Evolutionary conservation across 768 basidiomycete genomes (phyloP).

Genomic region (Amanita phalloides): DNA sequence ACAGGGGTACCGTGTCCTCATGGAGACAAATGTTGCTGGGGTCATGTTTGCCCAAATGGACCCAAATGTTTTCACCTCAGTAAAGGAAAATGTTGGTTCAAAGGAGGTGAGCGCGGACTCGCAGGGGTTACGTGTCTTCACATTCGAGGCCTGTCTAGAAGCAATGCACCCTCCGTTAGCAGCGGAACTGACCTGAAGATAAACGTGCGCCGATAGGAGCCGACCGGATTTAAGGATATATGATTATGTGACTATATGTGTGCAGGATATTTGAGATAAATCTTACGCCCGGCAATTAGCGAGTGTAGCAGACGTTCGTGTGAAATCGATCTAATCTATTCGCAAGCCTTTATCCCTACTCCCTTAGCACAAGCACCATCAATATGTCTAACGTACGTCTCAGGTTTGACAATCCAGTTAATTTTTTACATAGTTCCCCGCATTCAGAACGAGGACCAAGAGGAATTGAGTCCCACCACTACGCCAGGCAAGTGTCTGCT

Average conservation of each 20-base stretch:
- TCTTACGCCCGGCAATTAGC: slow-evolving; percentile 29
- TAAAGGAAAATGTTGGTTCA: slow-evolving; percentile 85
- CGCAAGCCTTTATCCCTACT: slow-evolving; percentile 8
- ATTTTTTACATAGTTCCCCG: slow-evolving; percentile 4
- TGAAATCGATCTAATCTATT: slow-evolving; percentile 51
- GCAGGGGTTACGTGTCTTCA: not conserved
- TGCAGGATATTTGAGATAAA: not conserved
- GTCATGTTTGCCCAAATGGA: slow-evolving; percentile 76
- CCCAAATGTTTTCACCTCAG: slow-evolving; percentile 57
- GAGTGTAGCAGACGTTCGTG: slow-evolving; percentile 36
- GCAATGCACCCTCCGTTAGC: slow-evolving; percentile 29
- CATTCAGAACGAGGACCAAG: slow-evolving; percentile 48
- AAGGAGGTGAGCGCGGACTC: slow-evolving; percentile 40
- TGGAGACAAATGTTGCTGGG: slow-evolving; percentile 72
- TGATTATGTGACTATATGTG: slow-evolving; percentile 9
- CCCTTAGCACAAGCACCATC: slow-evolving; percentile 9
- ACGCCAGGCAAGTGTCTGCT: slow-evolving; percentile 47
- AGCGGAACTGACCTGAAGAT: slow-evolving; percentile 7
- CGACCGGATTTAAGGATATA: slow-evolving; percentile 4
- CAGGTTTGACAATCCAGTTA: not conserved
- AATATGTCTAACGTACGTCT: slow-evolving; percentile 44
- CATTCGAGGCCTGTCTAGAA: slow-evolving; percentile 16
- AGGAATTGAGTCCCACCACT: slow-evolving; percentile 53
- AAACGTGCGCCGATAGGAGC: not conserved
- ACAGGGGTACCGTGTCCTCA: slow-evolving; percentile 67